Conservation (phyloP, 2,329 filamentous ascomycete genomes). For the Chrysoporthe puriensis region DNA sequence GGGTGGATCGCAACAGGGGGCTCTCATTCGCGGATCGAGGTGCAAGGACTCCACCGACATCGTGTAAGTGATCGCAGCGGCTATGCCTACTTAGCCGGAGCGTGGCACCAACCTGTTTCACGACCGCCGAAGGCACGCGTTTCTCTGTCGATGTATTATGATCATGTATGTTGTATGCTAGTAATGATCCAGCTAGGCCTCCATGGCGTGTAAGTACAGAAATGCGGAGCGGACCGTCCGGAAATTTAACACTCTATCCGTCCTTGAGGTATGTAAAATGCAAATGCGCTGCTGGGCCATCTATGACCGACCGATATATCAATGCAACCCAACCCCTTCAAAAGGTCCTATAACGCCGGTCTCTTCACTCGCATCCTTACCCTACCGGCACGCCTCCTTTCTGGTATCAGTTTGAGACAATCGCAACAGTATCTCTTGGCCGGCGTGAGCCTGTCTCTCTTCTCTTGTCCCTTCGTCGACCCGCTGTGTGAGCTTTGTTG, state of each 20-base stretch:
- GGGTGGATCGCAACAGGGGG: background rate
- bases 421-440: background rate
- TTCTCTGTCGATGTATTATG: background rate
- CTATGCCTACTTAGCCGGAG: background rate
- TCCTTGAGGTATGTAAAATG: slow-evolving; percentile 6
- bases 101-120: background rate
- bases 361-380: background rate
- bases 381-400: background rate
- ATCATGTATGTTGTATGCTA: slow-evolving; percentile 10
- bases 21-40: background rate
- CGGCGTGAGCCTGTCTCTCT: background rate
- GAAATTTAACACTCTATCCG: background rate
- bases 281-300: slow-evolving; percentile 17
- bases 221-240: background rate
- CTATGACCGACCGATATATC: slow-evolving; percentile 14
- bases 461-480: background rate
- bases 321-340: slow-evolving; percentile 4
- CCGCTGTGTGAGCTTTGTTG: background rate
- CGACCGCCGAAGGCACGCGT: background rate
- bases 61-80: slow-evolving; percentile 20
- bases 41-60: background rate
- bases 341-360: slow-evolving; percentile 9
- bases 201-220: background rate
- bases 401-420: slow-evolving; percentile 1
- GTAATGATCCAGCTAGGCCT: background rate